Percentiles rank a stretch among this genome's conserved stretches.
Conservation (phyloP, 768 basidiomycete species). For the Suillus cothurnatus region DNA sequence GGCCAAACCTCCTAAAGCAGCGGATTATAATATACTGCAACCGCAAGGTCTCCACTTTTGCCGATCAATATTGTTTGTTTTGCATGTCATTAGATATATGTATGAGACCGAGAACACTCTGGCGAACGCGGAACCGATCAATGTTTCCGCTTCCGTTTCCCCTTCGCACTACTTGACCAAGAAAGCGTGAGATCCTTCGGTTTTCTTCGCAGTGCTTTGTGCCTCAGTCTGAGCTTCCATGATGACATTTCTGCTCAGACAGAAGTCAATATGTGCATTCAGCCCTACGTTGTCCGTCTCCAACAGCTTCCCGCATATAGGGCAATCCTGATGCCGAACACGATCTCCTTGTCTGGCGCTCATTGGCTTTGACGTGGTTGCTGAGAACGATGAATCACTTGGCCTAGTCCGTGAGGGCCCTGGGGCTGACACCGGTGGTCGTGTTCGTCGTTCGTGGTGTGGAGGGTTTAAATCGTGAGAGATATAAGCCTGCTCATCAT, state of each 20-base stretch:
- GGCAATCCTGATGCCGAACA: constrained; percentile 52
- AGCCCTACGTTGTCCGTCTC: constrained; percentile 74
- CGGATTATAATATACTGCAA: not conserved
- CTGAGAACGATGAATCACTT: constrained; percentile 2
- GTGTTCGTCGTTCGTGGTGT: constrained; percentile 14
- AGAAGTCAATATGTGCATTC: constrained; percentile 90
- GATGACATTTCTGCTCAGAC: constrained; percentile 79
- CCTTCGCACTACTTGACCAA: constrained; percentile 4
- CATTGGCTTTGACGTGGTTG: constrained; percentile 5
- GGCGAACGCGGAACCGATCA: not conserved
- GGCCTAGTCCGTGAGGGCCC: constrained; percentile 22
- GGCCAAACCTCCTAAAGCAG: not conserved
- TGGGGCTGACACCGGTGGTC: constrained; percentile 28
- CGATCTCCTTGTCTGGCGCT: constrained; percentile 6
- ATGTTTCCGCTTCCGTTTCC: constrained; percentile 22
- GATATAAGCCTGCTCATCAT: constrained; percentile 11
- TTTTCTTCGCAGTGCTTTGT: constrained; percentile 22
- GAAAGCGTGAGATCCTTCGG: not conserved
- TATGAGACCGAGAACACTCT: not conserved
- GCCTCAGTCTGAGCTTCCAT: constrained; percentile 58
- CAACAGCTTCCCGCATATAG: constrained; percentile 66
- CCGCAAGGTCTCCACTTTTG: not conserved
- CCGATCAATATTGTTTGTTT: not conserved
- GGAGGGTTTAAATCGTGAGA: constrained; percentile 18
- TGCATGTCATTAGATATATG: not conserved